phyloP scores from a whole-genome alignment of 345 rosid species.

The Gynandropsis gynandra region DNA sequence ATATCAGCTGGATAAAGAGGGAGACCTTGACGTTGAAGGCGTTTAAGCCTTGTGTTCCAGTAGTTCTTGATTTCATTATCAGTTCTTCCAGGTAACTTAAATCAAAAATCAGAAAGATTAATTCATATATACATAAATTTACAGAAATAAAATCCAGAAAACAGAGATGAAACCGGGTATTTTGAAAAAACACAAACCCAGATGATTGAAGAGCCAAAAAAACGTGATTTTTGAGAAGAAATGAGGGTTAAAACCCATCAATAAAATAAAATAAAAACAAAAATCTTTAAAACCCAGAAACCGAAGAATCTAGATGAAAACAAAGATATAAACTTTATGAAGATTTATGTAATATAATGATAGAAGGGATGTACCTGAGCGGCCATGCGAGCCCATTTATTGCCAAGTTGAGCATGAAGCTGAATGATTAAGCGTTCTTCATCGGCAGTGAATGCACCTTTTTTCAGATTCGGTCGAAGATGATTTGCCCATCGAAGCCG shows the following conservation, averaged over 20 bases:
- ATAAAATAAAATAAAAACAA: no score
- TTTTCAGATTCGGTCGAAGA: constrained; percentile 38
- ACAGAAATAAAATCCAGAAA: background rate
- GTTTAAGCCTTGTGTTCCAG: constrained; percentile 58
- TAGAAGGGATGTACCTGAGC: constrained; percentile 29
- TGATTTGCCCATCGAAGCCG: constrained; percentile 46
- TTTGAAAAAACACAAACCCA: background rate
- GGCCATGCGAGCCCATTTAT: constrained; percentile 51
- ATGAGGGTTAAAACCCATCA: no score
- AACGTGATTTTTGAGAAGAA: no score
- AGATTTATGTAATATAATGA: no score
- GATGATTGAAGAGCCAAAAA: no score
- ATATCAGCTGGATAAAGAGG: constrained; percentile 45
- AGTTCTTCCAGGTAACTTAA: constrained; percentile 58
- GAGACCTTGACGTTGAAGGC: constrained; percentile 47
- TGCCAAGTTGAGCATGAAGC: constrained; percentile 37
- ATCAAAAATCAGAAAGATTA: no score
- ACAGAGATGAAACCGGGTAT: background rate
- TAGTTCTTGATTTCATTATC: constrained; percentile 60
- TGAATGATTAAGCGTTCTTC: constrained; percentile 38
- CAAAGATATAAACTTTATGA: no score
- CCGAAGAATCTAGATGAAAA: no score
- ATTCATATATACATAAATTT: no score
- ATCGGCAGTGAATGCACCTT: constrained; percentile 33
- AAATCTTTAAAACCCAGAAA: no score